Conservation (phyloP, 495 filamentous ascomycete genomes). For the Glutinoglossum americanum region DNA sequence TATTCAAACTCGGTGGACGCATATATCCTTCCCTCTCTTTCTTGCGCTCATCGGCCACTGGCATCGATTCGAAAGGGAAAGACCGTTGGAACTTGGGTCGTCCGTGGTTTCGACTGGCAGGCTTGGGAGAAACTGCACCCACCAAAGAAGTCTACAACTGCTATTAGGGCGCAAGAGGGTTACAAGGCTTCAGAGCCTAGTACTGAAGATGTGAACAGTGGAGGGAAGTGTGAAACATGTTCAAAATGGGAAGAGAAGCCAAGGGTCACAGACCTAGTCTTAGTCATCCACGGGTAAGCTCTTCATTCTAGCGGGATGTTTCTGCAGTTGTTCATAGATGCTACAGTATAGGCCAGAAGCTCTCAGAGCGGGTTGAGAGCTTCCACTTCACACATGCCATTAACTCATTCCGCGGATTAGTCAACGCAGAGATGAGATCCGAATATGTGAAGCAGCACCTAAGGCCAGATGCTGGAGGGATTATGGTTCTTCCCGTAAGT, state of each 20-base stretch:
- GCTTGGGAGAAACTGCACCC: constrained; percentile 60
- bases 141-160: constrained; percentile 26
- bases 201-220: constrained; percentile 6
- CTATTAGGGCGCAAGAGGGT: constrained; percentile 28
- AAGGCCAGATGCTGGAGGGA: constrained; percentile 42
- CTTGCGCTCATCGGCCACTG: constrained; percentile 56
- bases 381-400: constrained; percentile 94
- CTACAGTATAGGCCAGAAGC: constrained; percentile 62
- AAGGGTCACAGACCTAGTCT: constrained; percentile 62
- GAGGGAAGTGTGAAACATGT: constrained; percentile 24
- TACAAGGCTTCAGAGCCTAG: constrained; percentile 16
- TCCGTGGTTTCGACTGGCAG: constrained; percentile 63
- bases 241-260: constrained; percentile 39
- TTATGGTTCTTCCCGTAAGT: constrained; percentile 48
- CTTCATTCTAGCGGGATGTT: not conserved
- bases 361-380: constrained; percentile 88
- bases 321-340: not conserved
- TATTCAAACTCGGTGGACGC: constrained; percentile 57
- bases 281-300: constrained; percentile 60
- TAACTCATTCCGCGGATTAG: constrained; percentile 64
- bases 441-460: constrained; percentile 52
- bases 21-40: constrained; percentile 48
- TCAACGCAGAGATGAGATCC: constrained; percentile 67
- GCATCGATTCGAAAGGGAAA: constrained; percentile 66
- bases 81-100: constrained; percentile 64